Base-by-base conservation (phyloP, 495 filamentous ascomycete genomes). In the Oleoguttula mirabilis region DNA sequence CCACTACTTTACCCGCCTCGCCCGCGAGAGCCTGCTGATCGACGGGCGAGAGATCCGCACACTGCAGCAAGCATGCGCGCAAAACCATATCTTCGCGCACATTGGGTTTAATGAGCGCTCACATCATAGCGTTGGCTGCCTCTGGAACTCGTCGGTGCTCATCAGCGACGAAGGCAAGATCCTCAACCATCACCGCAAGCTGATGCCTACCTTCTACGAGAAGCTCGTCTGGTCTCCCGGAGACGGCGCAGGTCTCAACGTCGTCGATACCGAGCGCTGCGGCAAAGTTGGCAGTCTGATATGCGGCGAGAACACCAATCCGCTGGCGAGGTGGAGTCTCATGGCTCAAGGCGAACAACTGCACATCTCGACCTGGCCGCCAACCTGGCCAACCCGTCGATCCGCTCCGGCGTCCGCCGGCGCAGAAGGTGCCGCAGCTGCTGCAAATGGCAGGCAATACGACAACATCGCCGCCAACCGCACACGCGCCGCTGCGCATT, bases 291-390 rank as follows among this genome's bases (percentile, higher is more conserved):
- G 67, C 12, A 63, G 59, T 14, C 53, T 71, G n/a, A 60, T 64
- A 1, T 71, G 68, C 51, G 66, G 68, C 57, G 68, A 71, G 48
- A 59, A 69, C 25, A 67, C 67, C 10, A 36, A 67, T 64, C 50
- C 66, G 61, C 33, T 61, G 55, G 67, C 67, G 20, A 25, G 53
- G 19, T 52, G 41, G 27, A 39, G 39, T 23, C 35, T 56, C 14
- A 56, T 56, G 51, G 51, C 54, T 33, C 47, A 51, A 28, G 54
- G 46, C 22, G 51, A 56, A 44, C 51, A 54, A 28, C 15, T 56
- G 21, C 54, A 56, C 23, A 39, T 54, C 17, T 34, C 14, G 7
- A 48, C 32, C 22, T 56, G 51, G 50, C 54, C 54, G 33, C 19
- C 50, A 2, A 20, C 41, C 5, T 48, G 43, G 44, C 48, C 48